Evolutionary conservation across 371 early-diverging fungal genomes (phyloP), one percentile per base, ranked within the genome.

Genomic region (Smittium culicis): DNA sequence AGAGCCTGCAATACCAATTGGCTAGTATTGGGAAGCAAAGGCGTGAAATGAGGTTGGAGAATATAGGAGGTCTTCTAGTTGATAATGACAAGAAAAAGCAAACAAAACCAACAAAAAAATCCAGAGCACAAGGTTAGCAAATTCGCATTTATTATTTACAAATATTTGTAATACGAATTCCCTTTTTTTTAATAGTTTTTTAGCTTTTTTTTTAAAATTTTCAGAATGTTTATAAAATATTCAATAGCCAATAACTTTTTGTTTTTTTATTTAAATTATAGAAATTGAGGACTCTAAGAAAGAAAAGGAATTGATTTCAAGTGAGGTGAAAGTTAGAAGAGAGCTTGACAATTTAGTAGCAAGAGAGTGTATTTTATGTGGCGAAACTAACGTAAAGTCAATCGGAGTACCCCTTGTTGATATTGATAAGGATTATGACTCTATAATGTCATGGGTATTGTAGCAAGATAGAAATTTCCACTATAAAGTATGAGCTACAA

Each of bases 341-440:
- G 45, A 45, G 45, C 45, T 92, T 64, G 91, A 94, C 65, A 82
- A 88, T 25, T 73, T 91, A 35, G 82, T 94, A 0, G 89, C 92
- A 0, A 79, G 81, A 3, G 94, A 94, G 72, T 94, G 95, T 74
- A 74, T 84, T 14, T 73, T 92, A 8, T 94, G 95, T 60, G 92
- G 94, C 25, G 94, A 94, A 64, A 72, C 86, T 32, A 92, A 92
- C 87, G 90, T 94, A 72, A 83, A 83, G 69, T 81, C 84, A 24
- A 85, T 92, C 45, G 87, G 85, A 58, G 79, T 81, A 68, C 88
- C 89, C 11, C 89, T 94, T 69, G 72, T 89, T 35, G 70, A 71
- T 8, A 66, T 70, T 29, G 83, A 83, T 27, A 61, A 67, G 2
- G 86, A 85, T 60, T 69, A 67, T 5, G 87, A 85, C 0, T 66